phyloP scores from a whole-genome alignment of 495 filamentous ascomycete species.

The Talaromyces wortmannii region DNA sequence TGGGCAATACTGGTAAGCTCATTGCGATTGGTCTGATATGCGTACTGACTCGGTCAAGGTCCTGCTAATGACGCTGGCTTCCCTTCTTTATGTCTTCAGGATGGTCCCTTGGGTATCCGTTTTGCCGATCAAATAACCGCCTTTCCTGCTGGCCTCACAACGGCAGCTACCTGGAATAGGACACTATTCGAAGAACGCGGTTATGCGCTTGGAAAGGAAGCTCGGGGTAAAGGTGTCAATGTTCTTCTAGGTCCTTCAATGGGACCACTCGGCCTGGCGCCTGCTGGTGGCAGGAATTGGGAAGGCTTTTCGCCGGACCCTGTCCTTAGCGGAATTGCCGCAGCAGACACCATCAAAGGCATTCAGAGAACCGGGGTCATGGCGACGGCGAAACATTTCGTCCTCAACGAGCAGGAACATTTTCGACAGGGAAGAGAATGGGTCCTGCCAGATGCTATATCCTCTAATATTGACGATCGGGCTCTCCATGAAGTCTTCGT shows the following conservation, averaged over 20 bases:
- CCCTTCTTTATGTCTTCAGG: constrained; percentile 81
- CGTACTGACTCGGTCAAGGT: constrained; percentile 22
- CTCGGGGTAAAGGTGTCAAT: constrained; percentile 65
- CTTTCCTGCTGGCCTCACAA: constrained; percentile 78
- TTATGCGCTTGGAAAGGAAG: constrained; percentile 60
- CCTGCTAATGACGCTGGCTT: constrained; percentile 66
- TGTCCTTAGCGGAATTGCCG: constrained; percentile 62
- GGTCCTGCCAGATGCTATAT: constrained; percentile 67
- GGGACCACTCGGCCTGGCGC: constrained; percentile 73
- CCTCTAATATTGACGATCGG: constrained; percentile 77
- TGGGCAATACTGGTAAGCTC: constrained; percentile 70
- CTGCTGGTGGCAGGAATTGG: constrained; percentile 87
- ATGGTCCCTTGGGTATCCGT: constrained; percentile 78
- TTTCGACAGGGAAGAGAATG: constrained; percentile 71
- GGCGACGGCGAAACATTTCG: constrained; percentile 76
- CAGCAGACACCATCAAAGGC: constrained; percentile 62
- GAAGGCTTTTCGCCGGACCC: constrained; percentile 80
- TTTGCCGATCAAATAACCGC: constrained; percentile 72
- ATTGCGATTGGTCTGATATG: not conserved
- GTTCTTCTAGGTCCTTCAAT: constrained; percentile 71
- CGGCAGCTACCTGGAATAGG: constrained; percentile 83
- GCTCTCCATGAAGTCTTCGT: constrained; percentile 78
- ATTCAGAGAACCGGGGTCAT: constrained; percentile 78
- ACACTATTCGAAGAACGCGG: constrained; percentile 71
- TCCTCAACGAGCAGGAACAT: constrained; percentile 86